Evolutionary conservation across 768 basidiomycete genomes (phyloP), one percentile per base, ranked within the genome.

Genomic region (Boletus sp.): DNA sequence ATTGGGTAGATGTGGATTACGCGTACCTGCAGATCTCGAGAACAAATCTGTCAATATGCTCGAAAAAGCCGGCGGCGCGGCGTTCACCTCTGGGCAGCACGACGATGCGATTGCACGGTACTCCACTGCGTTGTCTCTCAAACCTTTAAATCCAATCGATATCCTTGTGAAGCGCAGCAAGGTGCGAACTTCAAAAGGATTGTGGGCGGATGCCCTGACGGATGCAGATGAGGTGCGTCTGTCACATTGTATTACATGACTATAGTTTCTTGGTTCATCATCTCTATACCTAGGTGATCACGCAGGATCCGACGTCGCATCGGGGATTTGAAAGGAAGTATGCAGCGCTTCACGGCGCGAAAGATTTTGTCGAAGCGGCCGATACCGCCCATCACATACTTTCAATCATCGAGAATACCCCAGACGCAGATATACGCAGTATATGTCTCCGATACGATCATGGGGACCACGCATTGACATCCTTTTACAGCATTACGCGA

Each of bases 71-170:
- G 57, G 53, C 1, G 57, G 58, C 14, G 5, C 3, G 4, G 60
- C 57, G 29, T 15, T 55, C 8, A 15, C 2, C 0, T 36, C 50
- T 7, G 32, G 15, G 29, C 14, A 54, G 4, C 11, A 55, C 11
- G 47, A 48, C 10, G 10, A 55, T 0, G 60, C 60, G 30, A 53
- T 53, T 42, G 51, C 9, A 11, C 44, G 14, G 3, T 62, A 62
- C 20, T 40, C 61, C 9, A 40, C 57, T 28, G 54, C 57, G 1
- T 24, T 62, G 24, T 24, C 24, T 3, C 24, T 24, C 2, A 24
- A 24, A 3, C 24, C 24, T 24, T 24, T 3, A 24, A 24, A 24
- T 3, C 24, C 24, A 24, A 24, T 24, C 1, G 24, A 24, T 3
- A 24, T 24, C 24, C 24, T 24, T 3, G 24, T 24, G 24, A 24